Evolutionary conservation across 257 asterid genomes (phyloP).

Genomic region (Avicennia marina): DNA sequence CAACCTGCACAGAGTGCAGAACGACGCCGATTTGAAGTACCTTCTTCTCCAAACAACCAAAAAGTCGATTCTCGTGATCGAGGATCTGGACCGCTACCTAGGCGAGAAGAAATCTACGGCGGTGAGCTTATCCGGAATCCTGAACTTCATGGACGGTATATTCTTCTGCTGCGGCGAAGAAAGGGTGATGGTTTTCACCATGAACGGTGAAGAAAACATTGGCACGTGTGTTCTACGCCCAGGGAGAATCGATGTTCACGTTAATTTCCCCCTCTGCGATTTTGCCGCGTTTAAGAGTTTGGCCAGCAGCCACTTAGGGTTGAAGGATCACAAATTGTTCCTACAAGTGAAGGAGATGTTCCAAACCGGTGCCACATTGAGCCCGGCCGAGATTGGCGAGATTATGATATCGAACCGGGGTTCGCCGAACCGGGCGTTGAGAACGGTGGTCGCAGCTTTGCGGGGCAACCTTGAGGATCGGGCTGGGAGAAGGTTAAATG

Average conservation of each 20-base stretch:
- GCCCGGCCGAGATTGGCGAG: conserved; percentile 55
- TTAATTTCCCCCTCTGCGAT: conserved; percentile 59
- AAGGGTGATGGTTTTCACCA: conserved; percentile 47
- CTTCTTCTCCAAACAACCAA: conserved; percentile 50
- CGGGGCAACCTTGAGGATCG: conserved; percentile 25
- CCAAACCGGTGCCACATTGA: conserved; percentile 46
- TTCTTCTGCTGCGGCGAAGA: conserved; percentile 61
- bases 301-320: conserved; percentile 49
- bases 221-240: conserved; percentile 48
- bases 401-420: conserved; percentile 53
- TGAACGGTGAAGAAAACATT: conserved; percentile 42
- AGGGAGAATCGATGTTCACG: too few species aligned
- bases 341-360: conserved; percentile 53
- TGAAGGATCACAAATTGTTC: conserved; percentile 53
- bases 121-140: conserved; percentile 44
- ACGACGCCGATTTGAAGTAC: conserved; percentile 52
- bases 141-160: conserved; percentile 70
- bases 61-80: conserved; percentile 51
- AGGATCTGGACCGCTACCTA: conserved; percentile 57
- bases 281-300: conserved; percentile 44
- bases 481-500: conserved; percentile 24
- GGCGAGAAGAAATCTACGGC: conserved; percentile 30
- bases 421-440: conserved; percentile 56
- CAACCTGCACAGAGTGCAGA: conserved; percentile 36
- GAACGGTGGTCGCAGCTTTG: conserved; percentile 45